Conservation (phyloP, 2,329 filamentous ascomycete species). For the Botrytis paeoniae region DNA sequence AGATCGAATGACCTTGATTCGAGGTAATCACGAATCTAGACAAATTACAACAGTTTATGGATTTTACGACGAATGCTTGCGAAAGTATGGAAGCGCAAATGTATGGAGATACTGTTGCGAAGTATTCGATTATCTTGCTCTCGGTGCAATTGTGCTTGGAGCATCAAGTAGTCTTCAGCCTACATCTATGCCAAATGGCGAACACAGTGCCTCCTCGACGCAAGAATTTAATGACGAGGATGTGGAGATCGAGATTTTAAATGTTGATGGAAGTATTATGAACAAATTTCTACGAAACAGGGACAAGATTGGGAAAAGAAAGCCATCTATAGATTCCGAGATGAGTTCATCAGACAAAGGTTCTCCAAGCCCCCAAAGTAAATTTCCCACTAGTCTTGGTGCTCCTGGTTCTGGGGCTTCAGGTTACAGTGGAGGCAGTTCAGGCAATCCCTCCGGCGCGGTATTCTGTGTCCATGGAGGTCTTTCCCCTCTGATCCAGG, state of each 20-base stretch:
- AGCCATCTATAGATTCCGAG: constrained; percentile 42
- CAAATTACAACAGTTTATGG: constrained; percentile 98
- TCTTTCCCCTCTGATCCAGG: constrained; percentile 85
- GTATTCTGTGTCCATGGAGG: constrained; percentile 96
- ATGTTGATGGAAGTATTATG: constrained; percentile 76
- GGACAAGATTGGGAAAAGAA: constrained; percentile 27
- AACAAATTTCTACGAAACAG: constrained; percentile 61
- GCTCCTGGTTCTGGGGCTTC: constrained; percentile 78
- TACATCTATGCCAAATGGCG: constrained; percentile 42
- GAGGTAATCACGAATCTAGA: constrained; percentile 92
- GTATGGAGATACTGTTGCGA: constrained; percentile 98
- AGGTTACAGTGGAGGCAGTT: constrained; percentile 60
- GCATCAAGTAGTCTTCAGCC: constrained; percentile 63
- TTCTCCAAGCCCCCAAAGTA: constrained; percentile 32
- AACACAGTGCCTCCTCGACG: constrained; percentile 44
- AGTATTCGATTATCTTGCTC: constrained; percentile 96
- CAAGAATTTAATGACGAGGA: constrained; percentile 62
- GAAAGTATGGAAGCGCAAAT: constrained; percentile 95
- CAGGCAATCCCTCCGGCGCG: constrained; percentile 71
- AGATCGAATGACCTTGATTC: constrained; percentile 92
- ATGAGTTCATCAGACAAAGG: constrained; percentile 37
- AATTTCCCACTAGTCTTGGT: constrained; percentile 56
- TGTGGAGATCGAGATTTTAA: constrained; percentile 89
- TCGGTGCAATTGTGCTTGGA: constrained; percentile 94
- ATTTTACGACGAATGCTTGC: constrained; percentile 95